Evolutionary conservation across 1,284 basidiomycete genomes (phyloP).

Genomic region (Gomphus sp.): DNA sequence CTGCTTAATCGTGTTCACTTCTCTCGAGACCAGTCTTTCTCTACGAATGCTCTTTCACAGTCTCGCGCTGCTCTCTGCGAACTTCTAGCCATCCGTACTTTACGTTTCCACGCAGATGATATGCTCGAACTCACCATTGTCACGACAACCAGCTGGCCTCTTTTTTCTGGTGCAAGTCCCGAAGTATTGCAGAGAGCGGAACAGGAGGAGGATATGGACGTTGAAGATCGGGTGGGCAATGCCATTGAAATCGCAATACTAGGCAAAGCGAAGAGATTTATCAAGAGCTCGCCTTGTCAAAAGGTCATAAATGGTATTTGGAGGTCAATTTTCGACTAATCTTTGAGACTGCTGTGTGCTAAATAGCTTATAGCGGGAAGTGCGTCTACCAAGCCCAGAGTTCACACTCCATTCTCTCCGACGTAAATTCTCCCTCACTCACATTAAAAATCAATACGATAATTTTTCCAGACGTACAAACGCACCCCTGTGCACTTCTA

Average conservation of each 20-base stretch:
- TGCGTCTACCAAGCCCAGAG: conserved; percentile 87
- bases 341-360: background rate
- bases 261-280: conserved; percentile 76
- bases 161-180: conserved; percentile 76
- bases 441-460: background rate
- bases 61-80: conserved; percentile 82
- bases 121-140: conserved; percentile 72
- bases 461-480: conserved; percentile 72
- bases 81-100: conserved; percentile 74
- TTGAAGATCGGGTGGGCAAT: conserved; percentile 76
- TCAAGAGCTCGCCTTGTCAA: conserved; percentile 79
- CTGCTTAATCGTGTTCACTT: conserved; percentile 87
- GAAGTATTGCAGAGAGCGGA: conserved; percentile 51
- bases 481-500: conserved; percentile 88
- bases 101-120: conserved; percentile 70
- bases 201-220: conserved; percentile 60
- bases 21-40: conserved; percentile 59
- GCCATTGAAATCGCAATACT: conserved; percentile 90
- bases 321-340: conserved; percentile 36
- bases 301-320: conserved; percentile 79
- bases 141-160: conserved; percentile 80
- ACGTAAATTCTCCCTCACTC: conserved; percentile 45
- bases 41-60: conserved; percentile 57
- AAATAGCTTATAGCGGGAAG: conserved; percentile 46
- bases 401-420: conserved; percentile 77